Conservation (phyloP, 1,139 yeast species). For the Sugiyamaella neomexicana region DNA sequence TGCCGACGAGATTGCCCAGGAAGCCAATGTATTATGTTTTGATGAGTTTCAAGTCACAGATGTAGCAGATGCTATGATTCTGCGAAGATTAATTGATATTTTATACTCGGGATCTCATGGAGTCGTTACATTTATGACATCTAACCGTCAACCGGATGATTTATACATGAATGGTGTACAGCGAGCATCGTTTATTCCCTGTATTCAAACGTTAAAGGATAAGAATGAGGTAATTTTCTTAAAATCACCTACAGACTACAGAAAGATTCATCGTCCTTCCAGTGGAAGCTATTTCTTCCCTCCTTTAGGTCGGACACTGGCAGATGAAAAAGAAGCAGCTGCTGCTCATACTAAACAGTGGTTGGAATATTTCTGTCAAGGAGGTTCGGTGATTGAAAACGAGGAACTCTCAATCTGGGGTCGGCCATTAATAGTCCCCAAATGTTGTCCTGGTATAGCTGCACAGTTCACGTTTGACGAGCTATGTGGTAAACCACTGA, state of each 20-base stretch:
- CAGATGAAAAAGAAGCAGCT: slow-evolving; percentile 46
- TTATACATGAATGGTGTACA: slow-evolving; percentile 91
- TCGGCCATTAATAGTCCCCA: slow-evolving; percentile 71
- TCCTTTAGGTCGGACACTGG: slow-evolving; percentile 44
- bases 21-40: slow-evolving; percentile 79
- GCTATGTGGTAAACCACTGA: slow-evolving; percentile 80
- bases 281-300: slow-evolving; percentile 75
- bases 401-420: slow-evolving; percentile 79
- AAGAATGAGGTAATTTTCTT: slow-evolving; percentile 75
- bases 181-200: slow-evolving; percentile 85
- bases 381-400: slow-evolving; percentile 43
- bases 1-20: slow-evolving; percentile 78
- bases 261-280: slow-evolving; percentile 81
- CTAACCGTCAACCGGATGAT: slow-evolving; percentile 93
- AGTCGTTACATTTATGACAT: slow-evolving; percentile 84
- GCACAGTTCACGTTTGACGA: slow-evolving; percentile 88
- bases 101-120: slow-evolving; percentile 71
- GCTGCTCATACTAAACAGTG: slow-evolving; percentile 68
- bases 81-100: slow-evolving; percentile 67
- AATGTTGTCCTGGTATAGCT: slow-evolving; percentile 71
- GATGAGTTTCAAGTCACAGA: slow-evolving; percentile 94
- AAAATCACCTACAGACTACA: slow-evolving; percentile 90
- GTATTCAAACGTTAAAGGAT: slow-evolving; percentile 74
- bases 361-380: slow-evolving; percentile 75
- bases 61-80: slow-evolving; percentile 96